Conservation (phyloP, 116 monocot species). For the Trichopus zeylanicus region DNA sequence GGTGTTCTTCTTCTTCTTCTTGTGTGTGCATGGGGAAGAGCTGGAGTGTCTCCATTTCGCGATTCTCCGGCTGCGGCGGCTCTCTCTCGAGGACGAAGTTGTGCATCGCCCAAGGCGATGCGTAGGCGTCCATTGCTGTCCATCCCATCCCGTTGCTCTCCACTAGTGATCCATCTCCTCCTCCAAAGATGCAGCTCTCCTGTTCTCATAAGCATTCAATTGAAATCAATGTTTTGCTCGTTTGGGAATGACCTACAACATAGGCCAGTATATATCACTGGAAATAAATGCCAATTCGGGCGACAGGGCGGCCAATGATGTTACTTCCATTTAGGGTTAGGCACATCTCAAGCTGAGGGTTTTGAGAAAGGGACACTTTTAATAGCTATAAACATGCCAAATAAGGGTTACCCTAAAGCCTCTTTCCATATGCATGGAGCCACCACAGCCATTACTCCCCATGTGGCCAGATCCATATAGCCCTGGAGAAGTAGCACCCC, state of each 20-base stretch:
- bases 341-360: no score
- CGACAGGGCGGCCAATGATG: no score
- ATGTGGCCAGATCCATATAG: slow-evolving; percentile 28
- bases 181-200: slow-evolving; percentile 29
- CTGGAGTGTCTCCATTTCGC: slow-evolving; percentile 72
- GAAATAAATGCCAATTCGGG: no score
- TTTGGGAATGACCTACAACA: no score
- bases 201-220: slow-evolving; percentile 1
- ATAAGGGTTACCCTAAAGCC: slow-evolving; percentile 33
- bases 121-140: slow-evolving; percentile 20
- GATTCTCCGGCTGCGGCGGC: slow-evolving; percentile 3
- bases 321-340: no score
- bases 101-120: slow-evolving; percentile 20
- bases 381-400: no score
- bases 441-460: slow-evolving; percentile 18
- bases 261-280: no score
- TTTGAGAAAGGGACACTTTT: no score
- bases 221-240: no score
- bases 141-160: slow-evolving; percentile 27
- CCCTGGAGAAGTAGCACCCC: slow-evolving; percentile 23
- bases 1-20: slow-evolving; percentile 7
- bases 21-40: slow-evolving; percentile 57
- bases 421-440: slow-evolving; percentile 37
- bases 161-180: slow-evolving; percentile 16
- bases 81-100: slow-evolving; percentile 5